Evolutionary conservation across 306 rosid genomes (phyloP), one percentile per base, ranked within the genome.

Genomic region (Hippophae tibetana): DNA sequence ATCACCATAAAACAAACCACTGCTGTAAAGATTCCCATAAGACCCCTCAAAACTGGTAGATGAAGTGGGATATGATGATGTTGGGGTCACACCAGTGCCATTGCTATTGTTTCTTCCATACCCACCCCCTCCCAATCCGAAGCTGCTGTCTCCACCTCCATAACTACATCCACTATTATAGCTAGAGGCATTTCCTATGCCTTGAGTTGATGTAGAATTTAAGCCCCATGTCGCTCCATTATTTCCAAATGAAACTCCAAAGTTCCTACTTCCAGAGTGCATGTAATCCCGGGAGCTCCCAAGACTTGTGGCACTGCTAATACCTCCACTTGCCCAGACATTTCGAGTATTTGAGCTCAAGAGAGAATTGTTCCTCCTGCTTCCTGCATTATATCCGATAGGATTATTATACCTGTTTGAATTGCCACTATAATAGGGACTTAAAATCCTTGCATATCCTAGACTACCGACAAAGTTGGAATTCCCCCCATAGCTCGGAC

Each of bases 241-340:
- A 57, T 82, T 89, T 71, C 95, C 89, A 57, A 84, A 62, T 13
- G 86, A 72, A 82, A 74, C 83, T 47, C 95, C 89, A 26, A 87
- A 87, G 56, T 66, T 63, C 13, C 87, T 95, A 65, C 67, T 73
- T 74, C 82, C 88, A 14, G 97, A 74, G 71, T 79, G 79, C 73
- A 84, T 56, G 76, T 79, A 79, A 47, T 86, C 67, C 62, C 84
- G 79, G 0, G 82, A 70, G 60, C 70, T 73, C 13, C 76, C 50
- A 3, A 84, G 68, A 65, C 74, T 82, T 42, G 61, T 76, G 64
- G 82, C 77, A 72, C 59, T 80, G 56, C 43, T 77, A 41, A 84
- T 68, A 69, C 81, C 75, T 7, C 94, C 92, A 57, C 80, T 86
- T 73, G 87, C 97, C 95, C 97, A 88, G 31, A 89, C 81, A 82